Conservation (phyloP, 306 rosid species). For the Coriaria nepalensis region DNA sequence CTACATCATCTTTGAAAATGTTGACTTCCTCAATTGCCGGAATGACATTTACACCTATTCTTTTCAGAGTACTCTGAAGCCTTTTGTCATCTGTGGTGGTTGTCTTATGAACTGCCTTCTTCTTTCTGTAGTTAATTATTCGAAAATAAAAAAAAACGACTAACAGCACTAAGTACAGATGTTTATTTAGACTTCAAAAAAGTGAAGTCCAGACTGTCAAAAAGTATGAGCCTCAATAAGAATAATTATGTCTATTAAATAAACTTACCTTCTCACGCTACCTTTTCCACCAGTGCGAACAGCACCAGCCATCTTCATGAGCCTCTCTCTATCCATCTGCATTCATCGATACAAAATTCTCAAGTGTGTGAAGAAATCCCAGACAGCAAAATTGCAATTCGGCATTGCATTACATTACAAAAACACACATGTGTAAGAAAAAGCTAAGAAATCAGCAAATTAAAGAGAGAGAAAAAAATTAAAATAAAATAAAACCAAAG, state of each 20-base stretch:
- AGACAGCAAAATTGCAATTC: no score
- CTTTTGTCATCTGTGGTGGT: constrained; percentile 90
- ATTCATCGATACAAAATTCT: no score
- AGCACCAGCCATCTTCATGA: constrained; percentile 91
- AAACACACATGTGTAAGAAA: no score
- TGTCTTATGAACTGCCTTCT: constrained; percentile 99
- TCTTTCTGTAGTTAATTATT: constrained; percentile 45
- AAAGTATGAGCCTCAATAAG: no score
- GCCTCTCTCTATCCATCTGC: constrained; percentile 74
- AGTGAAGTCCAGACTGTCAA: no score
- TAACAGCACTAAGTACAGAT: not conserved
- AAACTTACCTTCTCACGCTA: constrained; percentile 65
- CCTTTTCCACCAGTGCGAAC: constrained; percentile 98
- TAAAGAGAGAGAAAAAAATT: no score
- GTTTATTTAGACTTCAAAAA: not conserved
- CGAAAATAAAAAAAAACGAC: not conserved
- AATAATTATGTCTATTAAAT: not conserved
- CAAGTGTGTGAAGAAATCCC: no score
- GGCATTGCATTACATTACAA: no score
- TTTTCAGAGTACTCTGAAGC: constrained; percentile 95
- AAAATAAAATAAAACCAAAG: no score
- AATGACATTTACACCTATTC: constrained; percentile 94
- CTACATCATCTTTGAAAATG: constrained; percentile 89
- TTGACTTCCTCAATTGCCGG: constrained; percentile 96
- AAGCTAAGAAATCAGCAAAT: no score